Evolutionary conservation across 2,329 filamentous ascomycete genomes (phyloP), one percentile per base, ranked within the genome.

Genomic region (Didymosphaeria variabile): DNA sequence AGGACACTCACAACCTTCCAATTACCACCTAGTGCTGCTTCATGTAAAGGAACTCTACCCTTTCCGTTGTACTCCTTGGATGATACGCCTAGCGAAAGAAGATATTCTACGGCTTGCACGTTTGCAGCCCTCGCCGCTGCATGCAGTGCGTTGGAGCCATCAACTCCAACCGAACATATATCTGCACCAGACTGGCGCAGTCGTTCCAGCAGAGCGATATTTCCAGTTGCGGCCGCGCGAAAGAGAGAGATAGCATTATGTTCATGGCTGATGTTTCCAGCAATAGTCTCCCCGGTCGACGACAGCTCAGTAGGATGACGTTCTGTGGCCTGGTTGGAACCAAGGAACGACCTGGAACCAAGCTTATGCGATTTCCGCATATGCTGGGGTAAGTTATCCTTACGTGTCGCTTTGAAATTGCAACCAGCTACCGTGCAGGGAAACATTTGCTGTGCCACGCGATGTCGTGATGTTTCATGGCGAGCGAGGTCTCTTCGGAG

Each of bases 141-240:
- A 56, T 69, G 67, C n/a, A 69, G 38, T 8, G 31, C 36, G 12
- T 58, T 64, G 6, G 65, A 65, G 13, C 60, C 60, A 36, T 69
- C 63, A 17, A 59, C 59, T n/a, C 44, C 58, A 7, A 29, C 40
- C 4, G 34, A 26, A 17, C 45, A 46, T 12, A 67, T 10, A 31
- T 57, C 40, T n/a, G 29, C 34, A 12, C 58, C 60, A 17, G 29
- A 36, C 3, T 45, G 13, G 6, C 44, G 38, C 17, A 60, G 19
- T 9, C 31, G 8, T 36, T 60, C 36, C 19, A 63, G 12, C 23
- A 61, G 1, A 3, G 31, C 42, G 3, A 59, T 21, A 42, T 59
- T 63, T 23, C 64, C 62, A 32, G 26, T 23, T 12, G 44, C 29
- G 5, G 58, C 62, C 32, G 64, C 62, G 49, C 55, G 23, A 17